Base-by-base conservation (phyloP, 2,329 filamentous ascomycete genomes). In the Claviceps sorghi region DNA sequence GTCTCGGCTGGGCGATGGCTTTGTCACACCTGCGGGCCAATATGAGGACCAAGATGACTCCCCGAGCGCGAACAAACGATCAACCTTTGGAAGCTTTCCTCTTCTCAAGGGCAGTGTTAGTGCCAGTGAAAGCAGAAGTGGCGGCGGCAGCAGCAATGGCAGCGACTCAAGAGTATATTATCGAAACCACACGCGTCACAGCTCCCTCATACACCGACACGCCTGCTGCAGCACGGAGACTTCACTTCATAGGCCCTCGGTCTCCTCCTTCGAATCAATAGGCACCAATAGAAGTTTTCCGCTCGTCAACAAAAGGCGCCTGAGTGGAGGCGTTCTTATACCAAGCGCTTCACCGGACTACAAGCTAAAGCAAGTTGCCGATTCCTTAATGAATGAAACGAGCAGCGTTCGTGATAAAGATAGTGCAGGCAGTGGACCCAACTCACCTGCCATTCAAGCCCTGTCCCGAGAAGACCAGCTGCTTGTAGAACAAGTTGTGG, bases 201-300 rank as follows among this genome's bases (percentile, higher is more conserved):
- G 58, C 32, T 70, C 71, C 1, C 65, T 71, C 5, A 60, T 69
- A 19, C 69, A 69, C 26, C 71, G 73, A 7, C 73, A 75, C 10
- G 60, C 68, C 49, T 72, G 69, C 48, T 67, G 66, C 43, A 67
- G 65, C 17, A 66, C 68, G 2, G 61, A 64, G 1, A 64, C 65
- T 22, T 64, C 53, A 7, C 52, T 69, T 51, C 77, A 81, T 58
- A 76, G 77, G 1, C 76, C 79, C 6, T 80, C 78, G 0, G 64
- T 76, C 22, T 76, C 78, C 4, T 79, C 78, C 0, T 71, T 80
- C 53, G 75, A 76, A 46, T 83, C 79, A 0, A 72, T 69, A 0
- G 77, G 77, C 17, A 82, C 80, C 1, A 77, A 73, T 49, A 71
- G 80, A 58, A 83, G 78, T 61, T 83, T 83, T 56, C 80, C 80